Evolutionary conservation across 345 rosid genomes (phyloP).

Genomic region (Passiflora organensis): DNA sequence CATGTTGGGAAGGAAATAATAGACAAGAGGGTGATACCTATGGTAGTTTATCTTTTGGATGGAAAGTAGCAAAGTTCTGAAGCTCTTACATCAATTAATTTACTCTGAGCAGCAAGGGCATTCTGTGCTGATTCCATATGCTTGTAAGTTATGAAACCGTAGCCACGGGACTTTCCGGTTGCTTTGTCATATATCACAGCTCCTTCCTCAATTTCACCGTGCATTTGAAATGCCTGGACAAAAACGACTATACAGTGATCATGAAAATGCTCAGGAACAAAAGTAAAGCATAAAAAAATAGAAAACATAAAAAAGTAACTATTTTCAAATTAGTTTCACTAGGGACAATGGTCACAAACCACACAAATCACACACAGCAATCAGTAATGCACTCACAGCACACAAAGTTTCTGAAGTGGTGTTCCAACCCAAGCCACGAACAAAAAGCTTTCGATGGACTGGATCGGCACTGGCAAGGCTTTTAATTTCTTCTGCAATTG

Average conservation of each 20-base stretch:
- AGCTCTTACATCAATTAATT: slow-evolving; percentile 53
- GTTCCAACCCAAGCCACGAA: slow-evolving; percentile 82
- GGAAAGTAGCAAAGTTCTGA: background rate
- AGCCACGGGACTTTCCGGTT: slow-evolving; percentile 71
- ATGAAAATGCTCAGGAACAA: background rate
- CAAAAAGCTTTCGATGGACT: slow-evolving; percentile 76
- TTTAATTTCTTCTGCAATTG: slow-evolving; percentile 73
- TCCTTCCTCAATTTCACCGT: slow-evolving; percentile 76
- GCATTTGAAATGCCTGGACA: slow-evolving; percentile 51
- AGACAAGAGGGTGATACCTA: too few relatives aligned
- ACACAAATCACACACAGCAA: slow-evolving; percentile 43
- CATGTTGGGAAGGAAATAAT: too few relatives aligned
- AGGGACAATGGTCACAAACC: slow-evolving; percentile 22
- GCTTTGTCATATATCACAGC: slow-evolving; percentile 64
- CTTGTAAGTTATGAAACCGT: slow-evolving; percentile 68
- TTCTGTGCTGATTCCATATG: slow-evolving; percentile 57
- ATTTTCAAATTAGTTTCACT: slow-evolving; percentile 8
- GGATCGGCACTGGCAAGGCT: slow-evolving; percentile 65
- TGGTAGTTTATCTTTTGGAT: background rate
- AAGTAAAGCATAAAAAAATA: background rate
- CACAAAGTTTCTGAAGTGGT: slow-evolving; percentile 70
- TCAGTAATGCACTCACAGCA: slow-evolving; percentile 70
- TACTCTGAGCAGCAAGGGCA: slow-evolving; percentile 58
- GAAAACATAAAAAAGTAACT: background rate
- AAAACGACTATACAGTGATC: slow-evolving; percentile 2